Conservation (phyloP, 495 filamentous ascomycete genomes). For the Aspergillus ellipticus region DNA sequence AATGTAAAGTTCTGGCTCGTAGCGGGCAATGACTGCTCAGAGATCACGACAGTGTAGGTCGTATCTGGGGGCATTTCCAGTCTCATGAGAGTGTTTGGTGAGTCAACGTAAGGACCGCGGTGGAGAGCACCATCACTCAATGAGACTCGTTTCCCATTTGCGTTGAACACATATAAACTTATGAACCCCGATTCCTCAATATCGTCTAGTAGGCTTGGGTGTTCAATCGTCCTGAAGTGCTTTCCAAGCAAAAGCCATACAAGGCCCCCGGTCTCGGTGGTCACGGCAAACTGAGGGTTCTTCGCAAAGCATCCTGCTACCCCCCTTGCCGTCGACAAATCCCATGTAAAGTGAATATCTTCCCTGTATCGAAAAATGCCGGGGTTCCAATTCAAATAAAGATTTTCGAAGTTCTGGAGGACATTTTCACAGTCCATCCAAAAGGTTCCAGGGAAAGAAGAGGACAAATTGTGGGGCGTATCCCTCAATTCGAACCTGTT, state of each 20-base stretch:
- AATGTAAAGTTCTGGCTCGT: conserved; percentile 76
- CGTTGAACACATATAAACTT: conserved; percentile 74
- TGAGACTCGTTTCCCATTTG: conserved; percentile 68
- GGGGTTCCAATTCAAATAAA: conserved; percentile 98
- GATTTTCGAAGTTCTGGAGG: conserved; percentile 84
- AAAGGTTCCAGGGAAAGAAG: conserved; percentile 65
- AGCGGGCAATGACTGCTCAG: conserved; percentile 70
- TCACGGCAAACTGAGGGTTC: conserved; percentile 80
- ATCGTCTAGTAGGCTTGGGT: conserved; percentile 14
- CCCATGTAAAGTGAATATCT: conserved; percentile 89
- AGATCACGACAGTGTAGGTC: conserved; percentile 73
- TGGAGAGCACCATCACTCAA: conserved; percentile 63
- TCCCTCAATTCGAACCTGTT: conserved; percentile 8
- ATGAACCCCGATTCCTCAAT: conserved; percentile 66
- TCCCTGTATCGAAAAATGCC: conserved; percentile 73
- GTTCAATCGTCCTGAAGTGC: conserved; percentile 60
- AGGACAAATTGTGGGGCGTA: conserved; percentile 10
- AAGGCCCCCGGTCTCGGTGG: conserved; percentile 49
- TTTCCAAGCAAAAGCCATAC: conserved; percentile 84
- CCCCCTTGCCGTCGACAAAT: conserved; percentile 56
- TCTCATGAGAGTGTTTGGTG: conserved; percentile 82
- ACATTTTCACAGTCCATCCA: conserved; percentile 88
- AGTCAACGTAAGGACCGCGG: conserved; percentile 83
- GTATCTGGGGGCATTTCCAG: conserved; percentile 57
- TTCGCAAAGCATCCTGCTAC: conserved; percentile 61